These are phyloP conservation scores for Schrenkiella parvula DNA, from an alignment of 345 rosid genomes.

Conservation along the genomic window DNA sequence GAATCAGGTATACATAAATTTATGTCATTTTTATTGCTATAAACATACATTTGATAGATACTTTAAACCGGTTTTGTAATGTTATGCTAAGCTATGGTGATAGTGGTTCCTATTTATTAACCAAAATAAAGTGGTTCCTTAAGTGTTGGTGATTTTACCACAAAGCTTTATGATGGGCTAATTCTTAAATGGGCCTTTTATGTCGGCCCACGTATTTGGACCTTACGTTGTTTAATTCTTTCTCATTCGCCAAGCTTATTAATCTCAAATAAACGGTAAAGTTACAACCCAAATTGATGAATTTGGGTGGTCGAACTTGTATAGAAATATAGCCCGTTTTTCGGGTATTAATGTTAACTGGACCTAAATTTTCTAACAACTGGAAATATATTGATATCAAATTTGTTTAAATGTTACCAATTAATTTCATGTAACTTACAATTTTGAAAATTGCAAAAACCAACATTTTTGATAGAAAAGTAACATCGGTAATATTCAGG, in stretches of 20 bases:
- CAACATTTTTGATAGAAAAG: not conserved
- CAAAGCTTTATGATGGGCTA: not conserved
- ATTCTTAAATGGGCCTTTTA: constrained; percentile 11
- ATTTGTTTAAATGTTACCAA: no score
- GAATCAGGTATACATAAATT: not conserved
- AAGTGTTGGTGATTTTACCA: not conserved
- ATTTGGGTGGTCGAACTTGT: not conserved
- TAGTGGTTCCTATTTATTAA: not conserved
- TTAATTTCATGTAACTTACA: not conserved
- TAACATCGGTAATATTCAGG: not conserved
- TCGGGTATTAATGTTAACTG: not conserved
- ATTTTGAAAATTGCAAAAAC: not conserved
- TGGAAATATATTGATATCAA: not conserved
- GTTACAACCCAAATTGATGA: not conserved
- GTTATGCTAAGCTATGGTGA: not conserved
- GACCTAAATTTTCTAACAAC: not conserved
- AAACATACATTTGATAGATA: not conserved
- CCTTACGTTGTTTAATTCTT: not conserved
- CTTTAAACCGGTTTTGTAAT: not conserved
- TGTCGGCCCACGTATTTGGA: not conserved
- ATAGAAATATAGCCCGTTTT: not conserved
- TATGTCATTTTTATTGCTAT: not conserved
- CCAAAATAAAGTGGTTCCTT: not conserved
- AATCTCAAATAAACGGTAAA: not conserved
- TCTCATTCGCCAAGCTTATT: not conserved